phyloP scores from a whole-genome alignment of 768 basidiomycete species.

The Xerocomellus amylosporus region DNA sequence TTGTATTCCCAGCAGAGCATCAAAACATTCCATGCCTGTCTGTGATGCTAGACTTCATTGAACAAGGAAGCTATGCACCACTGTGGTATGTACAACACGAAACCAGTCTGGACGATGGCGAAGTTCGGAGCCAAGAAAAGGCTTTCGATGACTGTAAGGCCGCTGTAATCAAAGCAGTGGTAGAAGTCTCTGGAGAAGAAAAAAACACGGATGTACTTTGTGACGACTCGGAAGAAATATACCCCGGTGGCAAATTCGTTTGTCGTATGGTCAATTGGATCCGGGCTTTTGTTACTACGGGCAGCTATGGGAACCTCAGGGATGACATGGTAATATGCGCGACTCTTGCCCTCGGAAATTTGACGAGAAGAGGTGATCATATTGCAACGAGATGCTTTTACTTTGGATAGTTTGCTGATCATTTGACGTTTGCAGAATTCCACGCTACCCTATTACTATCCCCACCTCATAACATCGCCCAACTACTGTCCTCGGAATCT shows the following conservation, averaged over 20 bases:
- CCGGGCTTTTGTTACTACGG: slow-evolving; percentile 47
- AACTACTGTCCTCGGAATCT: slow-evolving; percentile 52
- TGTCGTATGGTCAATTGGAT: slow-evolving; percentile 76
- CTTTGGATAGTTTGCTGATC: slow-evolving; percentile 7
- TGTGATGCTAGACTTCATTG: slow-evolving; percentile 70
- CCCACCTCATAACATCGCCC: slow-evolving; percentile 62
- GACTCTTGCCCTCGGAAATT: slow-evolving; percentile 76
- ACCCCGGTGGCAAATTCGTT: slow-evolving; percentile 71
- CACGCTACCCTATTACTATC: slow-evolving; percentile 61
- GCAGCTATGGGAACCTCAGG: slow-evolving; percentile 34
- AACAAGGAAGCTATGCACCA: slow-evolving; percentile 63
- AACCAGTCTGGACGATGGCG: slow-evolving; percentile 36
- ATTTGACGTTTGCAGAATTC: slow-evolving; percentile 41
- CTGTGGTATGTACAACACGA: slow-evolving; percentile 52
- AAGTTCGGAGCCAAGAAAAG: slow-evolving; percentile 62
- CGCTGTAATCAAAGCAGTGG: slow-evolving; percentile 79
- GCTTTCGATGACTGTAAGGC: slow-evolving; percentile 81
- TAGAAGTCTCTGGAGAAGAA: slow-evolving; percentile 82
- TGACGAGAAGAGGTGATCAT: slow-evolving; percentile 66
- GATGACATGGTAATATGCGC: slow-evolving; percentile 86
- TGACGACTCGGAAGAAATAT: slow-evolving; percentile 54
- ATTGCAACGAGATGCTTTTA: neutral
- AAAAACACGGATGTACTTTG: slow-evolving; percentile 76
- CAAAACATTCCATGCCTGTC: slow-evolving; percentile 56
- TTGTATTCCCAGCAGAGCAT: slow-evolving; percentile 57